These are phyloP conservation scores for Dianthus caryophyllus DNA, from an alignment of 148 eudicot species.

Conservation along the genomic window DNA sequence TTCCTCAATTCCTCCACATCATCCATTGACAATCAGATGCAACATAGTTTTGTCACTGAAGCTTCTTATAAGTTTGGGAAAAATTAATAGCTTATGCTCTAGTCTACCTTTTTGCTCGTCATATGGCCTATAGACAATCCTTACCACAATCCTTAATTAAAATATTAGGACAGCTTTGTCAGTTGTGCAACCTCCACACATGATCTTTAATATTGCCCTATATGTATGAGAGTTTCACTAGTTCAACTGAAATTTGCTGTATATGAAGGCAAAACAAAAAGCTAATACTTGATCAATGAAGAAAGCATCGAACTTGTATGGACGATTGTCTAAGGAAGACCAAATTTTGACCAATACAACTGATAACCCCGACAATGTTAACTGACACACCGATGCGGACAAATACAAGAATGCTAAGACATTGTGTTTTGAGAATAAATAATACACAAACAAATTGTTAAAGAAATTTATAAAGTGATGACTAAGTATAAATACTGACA, in stretches of 20 bases:
- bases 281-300: neutral
- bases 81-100: too few species aligned
- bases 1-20: neutral
- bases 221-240: neutral
- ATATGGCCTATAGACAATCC: too few species aligned
- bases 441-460: too few species aligned
- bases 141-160: too few species aligned
- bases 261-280: neutral
- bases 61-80: neutral
- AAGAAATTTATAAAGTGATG: neutral
- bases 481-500: constrained; percentile 44
- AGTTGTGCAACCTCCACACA: neutral
- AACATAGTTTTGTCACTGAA: neutral
- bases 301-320: neutral
- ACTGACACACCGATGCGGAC: too few species aligned
- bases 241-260: neutral
- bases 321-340: neutral
- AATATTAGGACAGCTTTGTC: neutral
- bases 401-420: too few species aligned
- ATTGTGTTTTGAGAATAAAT: too few species aligned
- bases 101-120: too few species aligned
- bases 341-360: too few species aligned
- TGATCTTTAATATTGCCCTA: neutral
- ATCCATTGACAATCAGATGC: neutral
- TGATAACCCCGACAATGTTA: too few species aligned